A percentile compares a stretch with the other conserved stretches of the same genome.
These are phyloP conservation scores for Hymenoscyphus albidus DNA, from an alignment of 2,329 filamentous ascomycete genomes.

Conservation along the genomic window DNA sequence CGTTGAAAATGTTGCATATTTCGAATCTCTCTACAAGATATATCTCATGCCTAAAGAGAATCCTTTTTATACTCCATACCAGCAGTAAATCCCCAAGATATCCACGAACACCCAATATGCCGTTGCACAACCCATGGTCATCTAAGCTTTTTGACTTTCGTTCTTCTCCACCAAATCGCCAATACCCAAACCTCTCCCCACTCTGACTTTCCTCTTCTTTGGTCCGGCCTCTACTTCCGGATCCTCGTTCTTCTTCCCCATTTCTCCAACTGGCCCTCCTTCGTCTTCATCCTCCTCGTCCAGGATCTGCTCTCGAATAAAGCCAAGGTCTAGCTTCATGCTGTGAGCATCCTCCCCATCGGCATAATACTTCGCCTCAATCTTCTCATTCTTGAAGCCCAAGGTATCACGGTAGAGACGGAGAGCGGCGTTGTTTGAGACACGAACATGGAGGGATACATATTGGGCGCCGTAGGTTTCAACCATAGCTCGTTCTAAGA, in stretches of 20 bases:
- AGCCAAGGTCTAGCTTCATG: conserved; percentile 81
- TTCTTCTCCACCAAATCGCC: conserved; percentile 71
- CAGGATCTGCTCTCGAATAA: conserved; percentile 50
- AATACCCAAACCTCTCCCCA: conserved; percentile 76
- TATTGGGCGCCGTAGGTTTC: conserved; percentile 89
- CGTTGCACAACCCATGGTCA: not conserved
- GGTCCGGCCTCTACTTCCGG: conserved; percentile 44
- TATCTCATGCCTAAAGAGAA: not conserved
- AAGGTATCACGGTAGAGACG: conserved; percentile 91
- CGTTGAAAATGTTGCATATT: not conserved
- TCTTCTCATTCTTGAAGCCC: conserved; percentile 82
- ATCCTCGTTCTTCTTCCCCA: conserved; percentile 46
- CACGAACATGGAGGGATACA: conserved; percentile 91
- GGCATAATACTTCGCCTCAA: conserved; percentile 88
- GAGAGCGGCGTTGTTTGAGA: conserved; percentile 87
- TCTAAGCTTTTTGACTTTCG: conserved; percentile 48
- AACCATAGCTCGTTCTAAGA: conserved; percentile 85
- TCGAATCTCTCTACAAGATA: not conserved
- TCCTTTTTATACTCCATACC: conserved; percentile 19
- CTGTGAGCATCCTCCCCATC: conserved; percentile 94
- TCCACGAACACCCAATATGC: not conserved
- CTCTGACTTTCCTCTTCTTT: conserved; percentile 78
- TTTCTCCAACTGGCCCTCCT: conserved; percentile 66
- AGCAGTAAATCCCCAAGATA: not conserved
- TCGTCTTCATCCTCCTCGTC: conserved; percentile 51